Evolutionary conservation across 2,329 filamentous ascomycete species (phyloP).

Genomic region (Bipolaris victoriae): DNA sequence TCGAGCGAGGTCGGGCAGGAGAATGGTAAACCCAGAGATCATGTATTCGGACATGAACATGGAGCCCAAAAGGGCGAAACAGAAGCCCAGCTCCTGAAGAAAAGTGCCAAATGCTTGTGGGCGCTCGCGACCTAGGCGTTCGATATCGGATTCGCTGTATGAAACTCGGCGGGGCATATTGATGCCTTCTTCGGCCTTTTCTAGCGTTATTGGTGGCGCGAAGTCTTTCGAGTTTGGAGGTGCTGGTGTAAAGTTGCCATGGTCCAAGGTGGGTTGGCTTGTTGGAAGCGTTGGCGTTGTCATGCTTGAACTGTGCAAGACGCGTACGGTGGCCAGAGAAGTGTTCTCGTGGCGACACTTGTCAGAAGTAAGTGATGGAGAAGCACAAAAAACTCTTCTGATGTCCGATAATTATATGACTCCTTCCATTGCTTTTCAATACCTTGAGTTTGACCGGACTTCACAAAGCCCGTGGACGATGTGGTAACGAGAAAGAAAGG

Average conservation of each 20-base stretch:
- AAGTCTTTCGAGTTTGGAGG: neutral
- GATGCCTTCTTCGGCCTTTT: slow-evolving; percentile 24
- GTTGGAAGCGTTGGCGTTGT: neutral
- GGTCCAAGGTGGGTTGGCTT: neutral
- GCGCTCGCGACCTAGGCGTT: slow-evolving; percentile 67
- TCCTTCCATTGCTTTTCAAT: slow-evolving; percentile 20
- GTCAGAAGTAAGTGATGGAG: neutral
- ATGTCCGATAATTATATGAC: neutral
- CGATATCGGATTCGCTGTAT: slow-evolving; percentile 52
- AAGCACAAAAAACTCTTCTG: neutral
- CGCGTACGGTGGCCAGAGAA: neutral
- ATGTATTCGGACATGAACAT: slow-evolving; percentile 75
- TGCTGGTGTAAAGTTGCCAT: neutral
- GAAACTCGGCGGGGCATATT: slow-evolving; percentile 15
- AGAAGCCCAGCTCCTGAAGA: slow-evolving; percentile 66
- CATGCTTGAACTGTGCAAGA: neutral
- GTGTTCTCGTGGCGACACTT: neutral
- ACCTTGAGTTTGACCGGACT: slow-evolving; percentile 7
- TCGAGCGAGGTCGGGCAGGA: slow-evolving; percentile 69
- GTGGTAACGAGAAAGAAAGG: slow-evolving; percentile 9
- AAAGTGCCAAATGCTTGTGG: slow-evolving; percentile 62
- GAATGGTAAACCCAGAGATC: slow-evolving; percentile 73
- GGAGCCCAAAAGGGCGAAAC: slow-evolving; percentile 66
- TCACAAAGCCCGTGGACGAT: slow-evolving; percentile 20
- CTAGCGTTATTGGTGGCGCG: neutral